Evolutionary conservation across 495 filamentous ascomycete species (phyloP), one percentile per base, ranked within the genome.

Genomic region (Ramalina intermedia): DNA sequence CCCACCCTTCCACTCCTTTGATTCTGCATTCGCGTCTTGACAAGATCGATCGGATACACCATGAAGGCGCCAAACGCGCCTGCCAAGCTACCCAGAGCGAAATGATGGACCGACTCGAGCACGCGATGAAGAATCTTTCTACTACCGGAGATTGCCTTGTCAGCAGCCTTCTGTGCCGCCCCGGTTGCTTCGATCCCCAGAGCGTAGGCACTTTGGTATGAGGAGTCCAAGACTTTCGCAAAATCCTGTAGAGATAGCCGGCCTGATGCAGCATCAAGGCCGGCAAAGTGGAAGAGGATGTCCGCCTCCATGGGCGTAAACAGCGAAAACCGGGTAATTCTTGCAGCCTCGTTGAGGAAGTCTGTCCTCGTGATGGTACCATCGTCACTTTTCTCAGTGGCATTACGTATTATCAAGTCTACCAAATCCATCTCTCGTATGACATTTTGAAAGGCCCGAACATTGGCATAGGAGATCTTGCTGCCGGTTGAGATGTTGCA

Each of bases 271-370:
- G 87, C 82, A 60, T 95, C 87, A 40, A 98, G 70, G 39, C 87
- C 87, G 37, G 91, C 91, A 58, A 98, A 98, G 65, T 98, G 91
- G 72, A 98, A 98, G 16, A 98, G 75, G 55, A 98, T 96, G 62
- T 96, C 91, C 3, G 93, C 91, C 64, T 98, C 91, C 90, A 98
- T 95, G 1, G 91, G 91, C 0, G 91, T 96, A 66, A 95, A 95
- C 0, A 91, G 72, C 4, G 87, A 87, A 67, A 95, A 98, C 18
- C 93, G 79, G 21, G 88, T 91, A 57, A 88, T 78, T 37, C 80
- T 80, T 20, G 90, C 80, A 17, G 91, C 91, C 66, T 95, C 88
- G 66, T 95, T 94, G 41, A 98, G 68, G 66, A 98, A 98, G 56
- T 96, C 91, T 16, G 86, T 76, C 26, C 86, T 76, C 5, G 90